phyloP scores from a whole-genome alignment of 1,139 yeast species.

The Candida tetrigidarum region DNA sequence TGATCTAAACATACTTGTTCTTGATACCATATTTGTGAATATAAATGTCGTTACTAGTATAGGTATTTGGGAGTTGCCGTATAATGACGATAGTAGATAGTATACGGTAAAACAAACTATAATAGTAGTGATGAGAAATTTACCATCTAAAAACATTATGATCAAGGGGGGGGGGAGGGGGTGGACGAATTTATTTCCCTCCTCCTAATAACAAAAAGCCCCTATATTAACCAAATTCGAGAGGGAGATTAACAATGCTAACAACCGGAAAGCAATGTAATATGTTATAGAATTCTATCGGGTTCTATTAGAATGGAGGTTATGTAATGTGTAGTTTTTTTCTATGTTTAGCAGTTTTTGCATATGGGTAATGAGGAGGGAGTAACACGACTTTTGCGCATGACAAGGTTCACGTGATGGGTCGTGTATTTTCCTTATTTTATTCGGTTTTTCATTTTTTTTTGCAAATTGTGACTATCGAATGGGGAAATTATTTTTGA shows the following conservation, averaged over 20 bases:
- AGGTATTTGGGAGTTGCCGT: conserved; percentile 29
- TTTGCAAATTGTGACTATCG: neutral
- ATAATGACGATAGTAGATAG: conserved; percentile 13
- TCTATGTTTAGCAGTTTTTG: neutral
- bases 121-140: conserved; percentile 9
- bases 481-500: conserved; percentile 1
- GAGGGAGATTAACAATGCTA: too few species aligned
- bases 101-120: conserved; percentile 12
- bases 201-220: too few species aligned
- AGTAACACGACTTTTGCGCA: neutral
- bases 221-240: too few species aligned
- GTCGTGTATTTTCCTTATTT: neutral
- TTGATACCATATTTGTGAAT: conserved; percentile 36
- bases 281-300: neutral
- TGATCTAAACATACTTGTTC: conserved; percentile 24
- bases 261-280: too few species aligned
- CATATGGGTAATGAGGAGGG: neutral
- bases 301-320: neutral
- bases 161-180: neutral
- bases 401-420: neutral
- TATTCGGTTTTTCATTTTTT: neutral
- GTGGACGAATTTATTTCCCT: too few species aligned
- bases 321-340: neutral
- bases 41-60: conserved; percentile 33
- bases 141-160: conserved; percentile 10